Evolutionary conservation across 768 basidiomycete genomes (phyloP).

Genomic region (Calocybe gangraenosa): DNA sequence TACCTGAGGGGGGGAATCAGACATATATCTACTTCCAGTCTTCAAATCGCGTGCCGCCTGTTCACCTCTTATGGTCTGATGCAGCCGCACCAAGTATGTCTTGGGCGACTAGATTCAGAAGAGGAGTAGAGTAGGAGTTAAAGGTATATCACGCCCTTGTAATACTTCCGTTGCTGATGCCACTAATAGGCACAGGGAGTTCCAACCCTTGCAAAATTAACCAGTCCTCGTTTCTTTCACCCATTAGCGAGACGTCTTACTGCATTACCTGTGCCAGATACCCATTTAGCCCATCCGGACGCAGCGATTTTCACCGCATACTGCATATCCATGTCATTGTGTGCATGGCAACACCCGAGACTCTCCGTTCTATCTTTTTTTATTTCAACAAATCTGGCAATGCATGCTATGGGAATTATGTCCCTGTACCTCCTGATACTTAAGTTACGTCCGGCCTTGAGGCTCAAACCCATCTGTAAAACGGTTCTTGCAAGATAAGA

Average conservation of each 20-base stretch:
- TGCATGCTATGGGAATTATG: not conserved
- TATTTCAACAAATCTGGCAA: not conserved
- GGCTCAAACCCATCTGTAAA: not conserved
- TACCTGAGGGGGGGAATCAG: not conserved
- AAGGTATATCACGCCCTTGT: not conserved
- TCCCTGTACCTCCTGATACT: not conserved
- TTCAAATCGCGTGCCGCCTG: constrained; percentile 2
- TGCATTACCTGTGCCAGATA: not conserved
- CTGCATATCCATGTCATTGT: not conserved
- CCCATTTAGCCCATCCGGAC: constrained; percentile 1
- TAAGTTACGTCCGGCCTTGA: constrained; percentile 3
- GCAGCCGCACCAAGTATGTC: not conserved
- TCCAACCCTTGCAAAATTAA: too few species aligned
- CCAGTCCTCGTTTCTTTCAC: too few species aligned
- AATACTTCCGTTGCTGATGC: not conserved
- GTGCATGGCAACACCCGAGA: constrained; percentile 1
- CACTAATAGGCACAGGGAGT: too few species aligned
- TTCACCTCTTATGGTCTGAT: not conserved
- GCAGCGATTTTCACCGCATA: not conserved
- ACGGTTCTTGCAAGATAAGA: not conserved
- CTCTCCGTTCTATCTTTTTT: not conserved
- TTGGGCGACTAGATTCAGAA: too few species aligned
- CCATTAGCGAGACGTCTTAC: not conserved
- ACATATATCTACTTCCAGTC: constrained; percentile 2
- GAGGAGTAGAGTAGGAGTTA: not conserved